Percentiles rank a stretch among this genome's conserved stretches.
Evolutionary conservation across 768 basidiomycete species (phyloP).

Genomic region (Pisolithus marmoratus): DNA sequence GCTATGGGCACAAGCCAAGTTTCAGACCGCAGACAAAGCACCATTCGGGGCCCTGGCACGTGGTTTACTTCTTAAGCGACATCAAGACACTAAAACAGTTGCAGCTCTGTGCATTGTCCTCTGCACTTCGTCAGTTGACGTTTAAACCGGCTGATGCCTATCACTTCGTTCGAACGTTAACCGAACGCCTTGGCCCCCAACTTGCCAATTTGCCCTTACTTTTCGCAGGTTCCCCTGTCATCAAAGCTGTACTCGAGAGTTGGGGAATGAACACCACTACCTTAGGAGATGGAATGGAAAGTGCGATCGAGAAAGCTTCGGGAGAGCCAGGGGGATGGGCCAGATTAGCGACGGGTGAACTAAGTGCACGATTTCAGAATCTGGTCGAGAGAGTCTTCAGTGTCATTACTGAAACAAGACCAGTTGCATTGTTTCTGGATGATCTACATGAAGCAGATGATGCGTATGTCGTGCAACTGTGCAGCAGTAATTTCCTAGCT

Average conservation of each 20-base stretch:
- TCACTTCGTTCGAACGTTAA: slow-evolving; percentile 55
- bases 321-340: neutral
- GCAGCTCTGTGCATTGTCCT: slow-evolving; percentile 62
- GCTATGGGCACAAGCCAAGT: slow-evolving; percentile 74
- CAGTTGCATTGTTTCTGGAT: slow-evolving; percentile 68
- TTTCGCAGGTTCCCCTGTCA: slow-evolving; percentile 66
- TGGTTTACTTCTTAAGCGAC: neutral
- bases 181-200: slow-evolving; percentile 61
- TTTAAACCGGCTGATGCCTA: slow-evolving; percentile 67
- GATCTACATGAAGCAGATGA: slow-evolving; percentile 73
- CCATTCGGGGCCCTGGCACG: slow-evolving; percentile 63
- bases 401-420: slow-evolving; percentile 61
- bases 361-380: slow-evolving; percentile 65
- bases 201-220: slow-evolving; percentile 63
- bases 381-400: slow-evolving; percentile 66
- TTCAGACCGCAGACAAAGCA: slow-evolving; percentile 56
- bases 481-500: neutral
- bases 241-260: slow-evolving; percentile 53
- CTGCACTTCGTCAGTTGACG: slow-evolving; percentile 69
- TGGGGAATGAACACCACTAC: slow-evolving; percentile 49
- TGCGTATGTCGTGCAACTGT: slow-evolving; percentile 38
- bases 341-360: slow-evolving; percentile 49
- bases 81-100: slow-evolving; percentile 2
- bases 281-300: slow-evolving; percentile 37
- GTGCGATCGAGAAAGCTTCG: neutral